Percentiles rank a stretch among this genome's conserved stretches.
These are phyloP conservation scores for Globisporangium perplexum DNA, from an alignment of 352 stramenopile species.

Conservation along the genomic window DNA sequence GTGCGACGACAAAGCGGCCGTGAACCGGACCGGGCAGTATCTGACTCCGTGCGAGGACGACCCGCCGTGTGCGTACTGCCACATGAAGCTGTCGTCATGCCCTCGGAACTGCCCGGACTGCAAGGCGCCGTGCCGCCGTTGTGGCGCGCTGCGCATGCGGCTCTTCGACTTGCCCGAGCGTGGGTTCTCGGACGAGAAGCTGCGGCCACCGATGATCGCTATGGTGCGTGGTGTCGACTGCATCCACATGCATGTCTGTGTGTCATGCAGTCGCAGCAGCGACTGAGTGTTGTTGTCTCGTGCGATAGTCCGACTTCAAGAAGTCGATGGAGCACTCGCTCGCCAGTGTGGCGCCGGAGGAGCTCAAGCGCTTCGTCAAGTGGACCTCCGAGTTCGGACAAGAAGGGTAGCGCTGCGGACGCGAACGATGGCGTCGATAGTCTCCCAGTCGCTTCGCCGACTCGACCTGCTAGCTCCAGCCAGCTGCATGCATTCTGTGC, in stretches of 20 bases:
- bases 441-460: background rate
- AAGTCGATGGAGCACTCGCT: constrained; percentile 92
- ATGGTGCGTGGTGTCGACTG: constrained; percentile 42
- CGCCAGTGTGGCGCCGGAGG: constrained; percentile 93
- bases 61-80: constrained; percentile 80
- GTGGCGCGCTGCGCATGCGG: constrained; percentile 75
- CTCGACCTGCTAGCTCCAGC: background rate
- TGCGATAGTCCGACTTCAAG: constrained; percentile 91
- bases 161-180: constrained; percentile 80
- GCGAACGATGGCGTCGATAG: background rate
- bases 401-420: constrained; percentile 81
- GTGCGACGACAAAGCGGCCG: constrained; percentile 74
- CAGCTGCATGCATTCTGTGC: background rate
- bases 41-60: constrained; percentile 83
- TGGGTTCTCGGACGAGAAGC: constrained; percentile 80
- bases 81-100: constrained; percentile 86
- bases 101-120: constrained; percentile 57
- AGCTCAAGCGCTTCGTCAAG: constrained; percentile 96
- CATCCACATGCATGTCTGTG: background rate
- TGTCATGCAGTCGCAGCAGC: background rate
- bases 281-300: background rate
- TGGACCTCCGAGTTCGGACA: constrained; percentile 99
- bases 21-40: constrained; percentile 52
- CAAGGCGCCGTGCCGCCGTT: constrained; percentile 62
- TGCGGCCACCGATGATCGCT: constrained; percentile 80